These are phyloP conservation scores for Exophiala calicioides DNA, from an alignment of 2,329 filamentous ascomycete genomes.

Conservation along the genomic window DNA sequence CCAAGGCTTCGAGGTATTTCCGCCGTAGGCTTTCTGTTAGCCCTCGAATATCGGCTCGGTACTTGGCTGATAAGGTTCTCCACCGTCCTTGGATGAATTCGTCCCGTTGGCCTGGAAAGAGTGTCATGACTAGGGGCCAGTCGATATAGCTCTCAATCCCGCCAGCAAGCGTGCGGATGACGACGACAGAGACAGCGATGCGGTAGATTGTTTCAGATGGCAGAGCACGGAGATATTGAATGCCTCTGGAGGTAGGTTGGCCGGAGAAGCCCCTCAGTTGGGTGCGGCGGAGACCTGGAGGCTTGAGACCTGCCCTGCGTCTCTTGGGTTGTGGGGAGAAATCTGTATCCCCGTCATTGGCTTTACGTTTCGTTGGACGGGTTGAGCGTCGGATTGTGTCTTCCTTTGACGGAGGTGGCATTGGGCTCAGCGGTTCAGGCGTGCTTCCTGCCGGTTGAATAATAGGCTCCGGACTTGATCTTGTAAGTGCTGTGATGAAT, in stretches of 20 bases:
- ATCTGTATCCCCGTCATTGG: constrained; percentile 8
- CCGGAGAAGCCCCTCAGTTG: background rate
- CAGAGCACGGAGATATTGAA: constrained; percentile 20
- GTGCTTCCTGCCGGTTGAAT: constrained; percentile 4
- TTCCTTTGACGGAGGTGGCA: constrained; percentile 6
- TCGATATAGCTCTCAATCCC: constrained; percentile 47
- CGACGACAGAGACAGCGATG: constrained; percentile 46
- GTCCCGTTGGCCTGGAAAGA: constrained; percentile 44
- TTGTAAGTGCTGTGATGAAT: constrained; percentile 16
- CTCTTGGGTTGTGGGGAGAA: constrained; percentile 17
- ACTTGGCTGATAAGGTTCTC: constrained; percentile 39
- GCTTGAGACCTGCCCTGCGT: constrained; percentile 4
- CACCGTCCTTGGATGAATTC: constrained; percentile 43
- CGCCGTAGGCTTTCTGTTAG: constrained; percentile 51
- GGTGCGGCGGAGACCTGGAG: background rate
- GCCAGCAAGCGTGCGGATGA: constrained; percentile 47
- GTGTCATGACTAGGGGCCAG: constrained; percentile 45
- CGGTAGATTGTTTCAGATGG: constrained; percentile 32
- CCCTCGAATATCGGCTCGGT: constrained; percentile 44
- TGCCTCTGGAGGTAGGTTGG: constrained; percentile 3
- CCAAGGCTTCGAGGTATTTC: constrained; percentile 48
- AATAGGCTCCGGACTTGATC: constrained; percentile 7
- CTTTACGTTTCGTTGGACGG: constrained; percentile 18
- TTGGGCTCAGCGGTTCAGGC: constrained; percentile 1
- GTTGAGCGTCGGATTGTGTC: constrained; percentile 1